Conservation (phyloP, 2,329 filamentous ascomycete genomes). For the Botryotinia narcissicola region DNA sequence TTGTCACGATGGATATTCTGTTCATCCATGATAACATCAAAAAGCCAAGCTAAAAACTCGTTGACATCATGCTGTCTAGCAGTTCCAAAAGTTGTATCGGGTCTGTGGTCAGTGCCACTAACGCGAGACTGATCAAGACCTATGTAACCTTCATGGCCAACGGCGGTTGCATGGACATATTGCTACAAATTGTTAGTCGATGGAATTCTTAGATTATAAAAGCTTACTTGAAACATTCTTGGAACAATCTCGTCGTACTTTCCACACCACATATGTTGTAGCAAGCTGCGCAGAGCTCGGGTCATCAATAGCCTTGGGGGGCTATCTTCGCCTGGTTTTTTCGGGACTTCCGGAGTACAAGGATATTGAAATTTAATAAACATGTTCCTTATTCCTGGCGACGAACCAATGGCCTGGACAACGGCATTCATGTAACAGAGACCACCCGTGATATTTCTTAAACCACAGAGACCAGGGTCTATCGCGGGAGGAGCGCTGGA, state of each 20-base stretch:
- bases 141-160: neutral
- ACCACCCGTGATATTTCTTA: conserved; percentile 76
- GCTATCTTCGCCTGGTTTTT: conserved; percentile 57
- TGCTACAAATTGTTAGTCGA: conserved; percentile 24
- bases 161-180: conserved; percentile 31
- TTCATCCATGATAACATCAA: conserved; percentile 1
- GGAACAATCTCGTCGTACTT: conserved; percentile 46
- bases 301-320: conserved; percentile 58
- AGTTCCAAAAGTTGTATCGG: conserved; percentile 9
- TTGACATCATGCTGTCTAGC: conserved; percentile 15
- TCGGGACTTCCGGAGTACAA: conserved; percentile 61
- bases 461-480: conserved; percentile 57
- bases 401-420: conserved; percentile 78
- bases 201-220: neutral
- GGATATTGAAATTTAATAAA: conserved; percentile 59
- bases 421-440: conserved; percentile 88
- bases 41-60: conserved; percentile 16
- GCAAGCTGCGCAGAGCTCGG: conserved; percentile 57
- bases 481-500: conserved; percentile 34
- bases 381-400: conserved; percentile 64
- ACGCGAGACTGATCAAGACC: too few relatives aligned
- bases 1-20: conserved; percentile 6
- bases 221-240: conserved; percentile 53
- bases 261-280: conserved; percentile 43
- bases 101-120: neutral